phyloP scores from a whole-genome alignment of 169 alveolate species.

The Plasmodium fragile region DNA sequence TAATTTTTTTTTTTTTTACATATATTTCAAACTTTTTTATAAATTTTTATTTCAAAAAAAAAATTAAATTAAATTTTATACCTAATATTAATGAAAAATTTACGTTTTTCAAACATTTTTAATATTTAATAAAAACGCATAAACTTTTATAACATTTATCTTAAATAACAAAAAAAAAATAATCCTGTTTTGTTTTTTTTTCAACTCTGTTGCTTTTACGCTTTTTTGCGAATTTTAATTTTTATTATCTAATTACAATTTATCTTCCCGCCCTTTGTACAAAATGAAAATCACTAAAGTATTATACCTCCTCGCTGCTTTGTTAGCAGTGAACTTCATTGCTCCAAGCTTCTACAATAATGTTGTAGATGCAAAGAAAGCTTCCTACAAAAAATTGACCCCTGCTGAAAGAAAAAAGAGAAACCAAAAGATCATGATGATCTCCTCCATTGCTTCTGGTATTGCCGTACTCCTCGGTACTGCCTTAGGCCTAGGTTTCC shows the following conservation, averaged over 20 bases:
- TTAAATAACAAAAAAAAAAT: neutral
- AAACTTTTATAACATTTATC: constrained; percentile 8
- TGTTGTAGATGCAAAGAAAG: constrained; percentile 20
- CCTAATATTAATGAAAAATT: neutral
- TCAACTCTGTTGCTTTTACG: neutral
- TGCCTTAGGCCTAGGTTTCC: constrained; percentile 46
- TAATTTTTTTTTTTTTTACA: neutral
- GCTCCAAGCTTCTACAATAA: constrained; percentile 57
- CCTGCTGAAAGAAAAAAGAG: constrained; percentile 38
- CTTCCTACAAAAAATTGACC: constrained; percentile 22
- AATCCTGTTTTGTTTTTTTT: neutral
- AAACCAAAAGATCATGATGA: constrained; percentile 43
- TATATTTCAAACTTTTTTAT: neutral
- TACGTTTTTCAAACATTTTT: neutral
- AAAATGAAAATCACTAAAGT: constrained; percentile 45
- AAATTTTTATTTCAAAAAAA: constrained; percentile 14
- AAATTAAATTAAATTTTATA: neutral
- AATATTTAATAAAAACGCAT: neutral
- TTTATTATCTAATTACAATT: neutral
- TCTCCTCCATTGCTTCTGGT: constrained; percentile 42
- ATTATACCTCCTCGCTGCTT: constrained; percentile 25
- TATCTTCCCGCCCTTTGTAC: neutral
- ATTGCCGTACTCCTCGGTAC: constrained; percentile 33
- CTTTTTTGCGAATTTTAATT: neutral
- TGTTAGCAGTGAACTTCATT: constrained; percentile 40